Evolutionary conservation across 257 asterid species (phyloP), one percentile per base, ranked within the genome.

Genomic region (Solanum tacnaense): DNA sequence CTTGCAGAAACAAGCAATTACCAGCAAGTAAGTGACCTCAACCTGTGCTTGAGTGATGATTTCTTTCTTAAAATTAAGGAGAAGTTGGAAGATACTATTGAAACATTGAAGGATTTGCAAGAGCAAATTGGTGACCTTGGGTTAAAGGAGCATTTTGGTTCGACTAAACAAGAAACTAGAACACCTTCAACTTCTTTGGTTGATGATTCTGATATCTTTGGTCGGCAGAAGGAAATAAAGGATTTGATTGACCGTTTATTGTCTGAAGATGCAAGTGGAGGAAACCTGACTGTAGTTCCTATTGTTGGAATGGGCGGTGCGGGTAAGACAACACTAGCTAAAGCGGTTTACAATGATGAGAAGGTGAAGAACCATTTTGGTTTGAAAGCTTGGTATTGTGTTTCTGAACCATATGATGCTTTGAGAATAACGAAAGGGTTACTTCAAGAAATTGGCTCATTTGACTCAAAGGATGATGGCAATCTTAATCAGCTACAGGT

Each of bases 281-380:
- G 72, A 4, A 9, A 62, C 13, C 71, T 62, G 16, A 9, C 31
- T n/a, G 31, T 62, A 23, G 31, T 62, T n/a, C 71, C 71, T 62
- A 4, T 62, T 62, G 71, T 62, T n/a, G 71, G 71, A 62, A 9
- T n/a, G 32, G 71, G 31, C 7, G 71, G 71, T 0, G 7, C 13
- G 16, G 97, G 95, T 83, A 94, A 93, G 90, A 94, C 94, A 3
- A 94, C 94, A 27, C 92, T 94, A 31, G 94, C 96, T 75, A 93
- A 93, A 68, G 87, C 87, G 4, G 93, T 91, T 84, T 93, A 91
- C 71, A 91, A 93, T 72, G 92, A 93, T 83, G 88, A 60, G 72
- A 79, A 8, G 41, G 88, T 92, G 70, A 90, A 38, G 87, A 25
- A 85, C 20, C 86, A 88, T 76, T 94, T 94, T 18, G 89, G 87